Conservation (phyloP, 495 filamentous ascomycete genomes). For the Xylaria longipes region DNA sequence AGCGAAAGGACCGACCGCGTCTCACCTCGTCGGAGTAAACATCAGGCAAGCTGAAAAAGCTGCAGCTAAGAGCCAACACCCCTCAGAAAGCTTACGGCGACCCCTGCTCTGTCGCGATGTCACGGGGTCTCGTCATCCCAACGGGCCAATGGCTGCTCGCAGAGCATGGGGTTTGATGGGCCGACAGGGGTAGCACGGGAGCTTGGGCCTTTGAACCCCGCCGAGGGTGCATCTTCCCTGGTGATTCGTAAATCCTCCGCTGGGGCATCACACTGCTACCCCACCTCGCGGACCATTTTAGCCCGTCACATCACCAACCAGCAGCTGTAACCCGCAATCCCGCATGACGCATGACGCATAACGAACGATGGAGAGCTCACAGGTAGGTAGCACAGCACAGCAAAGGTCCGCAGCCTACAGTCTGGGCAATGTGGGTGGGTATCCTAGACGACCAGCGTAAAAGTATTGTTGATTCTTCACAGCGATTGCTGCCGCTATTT, state of each 20-base stretch:
- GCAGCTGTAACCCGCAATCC: slow-evolving; percentile 12
- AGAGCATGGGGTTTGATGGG: not conserved
- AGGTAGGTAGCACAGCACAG: not conserved
- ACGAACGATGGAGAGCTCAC: slow-evolving; percentile 12
- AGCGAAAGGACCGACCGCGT: slow-evolving; percentile 20
- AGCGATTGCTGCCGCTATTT: slow-evolving; percentile 4
- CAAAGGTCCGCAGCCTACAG: not conserved
- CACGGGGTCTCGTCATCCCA: slow-evolving; percentile 23
- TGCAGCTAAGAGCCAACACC: slow-evolving; percentile 22
- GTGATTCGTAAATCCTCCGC: slow-evolving; percentile 18
- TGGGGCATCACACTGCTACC: slow-evolving; percentile 6
- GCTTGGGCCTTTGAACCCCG: slow-evolving; percentile 27
- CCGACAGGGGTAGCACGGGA: slow-evolving; percentile 3
- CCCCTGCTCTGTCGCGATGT: slow-evolving; percentile 27
- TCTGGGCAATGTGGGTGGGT: not conserved
- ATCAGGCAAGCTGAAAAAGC: slow-evolving; percentile 23
- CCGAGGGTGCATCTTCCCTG: slow-evolving; percentile 1
- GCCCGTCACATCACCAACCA: slow-evolving; percentile 17
- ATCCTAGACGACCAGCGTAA: not conserved
- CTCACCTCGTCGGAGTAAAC: slow-evolving; percentile 15
- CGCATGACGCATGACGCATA: slow-evolving; percentile 7
- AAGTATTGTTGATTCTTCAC: slow-evolving; percentile 9
- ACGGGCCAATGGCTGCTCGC: slow-evolving; percentile 11
- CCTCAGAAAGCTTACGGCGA: slow-evolving; percentile 15
- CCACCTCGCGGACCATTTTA: slow-evolving; percentile 5